These are phyloP conservation scores for Tricholoma sp. DNA, from an alignment of 768 basidiomycete species.

Conservation along the genomic window DNA sequence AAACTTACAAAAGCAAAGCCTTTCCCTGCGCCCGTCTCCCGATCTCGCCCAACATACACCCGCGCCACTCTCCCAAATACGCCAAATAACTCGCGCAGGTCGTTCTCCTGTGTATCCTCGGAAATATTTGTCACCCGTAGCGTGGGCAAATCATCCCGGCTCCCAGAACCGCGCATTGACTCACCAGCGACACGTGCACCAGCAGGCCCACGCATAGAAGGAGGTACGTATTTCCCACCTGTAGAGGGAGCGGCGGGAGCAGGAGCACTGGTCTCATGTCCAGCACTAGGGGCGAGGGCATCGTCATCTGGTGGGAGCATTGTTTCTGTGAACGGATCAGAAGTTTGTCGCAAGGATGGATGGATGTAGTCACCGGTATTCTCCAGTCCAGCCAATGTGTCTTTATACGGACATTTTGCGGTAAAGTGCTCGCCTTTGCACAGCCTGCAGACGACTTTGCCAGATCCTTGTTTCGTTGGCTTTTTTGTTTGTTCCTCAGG, in stretches of 20 bases:
- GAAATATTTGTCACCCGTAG: constrained; percentile 96
- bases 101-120: constrained; percentile 91
- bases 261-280: constrained; percentile 29
- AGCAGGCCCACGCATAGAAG: constrained; percentile 74
- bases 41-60: constrained; percentile 92
- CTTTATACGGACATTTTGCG: constrained; percentile 97
- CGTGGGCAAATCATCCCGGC: constrained; percentile 90
- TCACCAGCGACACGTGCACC: constrained; percentile 69
- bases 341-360: neutral
- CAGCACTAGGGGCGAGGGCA: constrained; percentile 16
- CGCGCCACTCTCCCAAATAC: constrained; percentile 80
- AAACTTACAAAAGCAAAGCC: constrained; percentile 98
- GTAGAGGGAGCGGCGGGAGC: constrained; percentile 32
- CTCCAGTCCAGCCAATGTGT: constrained; percentile 78
- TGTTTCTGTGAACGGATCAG: constrained; percentile 17
- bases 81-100: constrained; percentile 88
- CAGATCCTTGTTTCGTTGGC: constrained; percentile 69
- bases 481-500: constrained; percentile 67
- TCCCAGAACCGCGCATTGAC: constrained; percentile 60
- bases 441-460: constrained; percentile 87
- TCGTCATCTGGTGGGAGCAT: constrained; percentile 37
- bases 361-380: constrained; percentile 39
- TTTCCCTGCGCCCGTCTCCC: constrained; percentile 92
- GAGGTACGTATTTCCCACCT: constrained; percentile 88
- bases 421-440: constrained; percentile 99